Percentiles rank a stretch among this genome's conserved stretches.
Evolutionary conservation across 305 asterid genomes (phyloP).

Genomic region (Fraxinus latifolia): DNA sequence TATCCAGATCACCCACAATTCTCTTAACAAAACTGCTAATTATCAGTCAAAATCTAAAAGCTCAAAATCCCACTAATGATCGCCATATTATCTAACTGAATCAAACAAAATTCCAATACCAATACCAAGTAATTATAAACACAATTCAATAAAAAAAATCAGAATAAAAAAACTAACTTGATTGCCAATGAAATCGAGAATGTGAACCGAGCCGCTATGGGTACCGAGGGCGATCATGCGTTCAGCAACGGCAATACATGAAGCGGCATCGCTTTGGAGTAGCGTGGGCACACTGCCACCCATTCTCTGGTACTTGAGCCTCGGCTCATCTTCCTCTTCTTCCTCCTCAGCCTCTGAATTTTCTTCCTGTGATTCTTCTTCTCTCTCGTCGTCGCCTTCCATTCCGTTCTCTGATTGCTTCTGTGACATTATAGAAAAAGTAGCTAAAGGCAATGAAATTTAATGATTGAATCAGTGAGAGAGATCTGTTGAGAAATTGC

Average conservation of each 20-base stretch:
- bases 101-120: not conserved
- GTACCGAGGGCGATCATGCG: slow-evolving; percentile 98
- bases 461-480: not conserved
- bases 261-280: slow-evolving; percentile 78
- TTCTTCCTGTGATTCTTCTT: slow-evolving; percentile 65
- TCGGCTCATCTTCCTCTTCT: slow-evolving; percentile 79
- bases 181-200: slow-evolving; percentile 93
- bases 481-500: not conserved
- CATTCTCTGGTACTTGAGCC: slow-evolving; percentile 95
- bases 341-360: slow-evolving; percentile 53
- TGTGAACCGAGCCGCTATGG: slow-evolving; percentile 73
- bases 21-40: not conserved
- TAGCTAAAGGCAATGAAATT: not conserved
- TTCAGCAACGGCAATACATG: slow-evolving; percentile 81
- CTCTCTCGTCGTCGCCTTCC: slow-evolving; percentile 93
- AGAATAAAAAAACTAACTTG: slow-evolving; percentile 41
- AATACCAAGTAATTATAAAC: not conserved
- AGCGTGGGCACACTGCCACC: slow-evolving; percentile 89
- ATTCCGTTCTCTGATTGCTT: slow-evolving; percentile 81
- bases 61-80: not conserved
- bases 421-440: slow-evolving; percentile 44
- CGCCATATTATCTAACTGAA: not conserved
- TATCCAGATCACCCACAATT: not conserved
- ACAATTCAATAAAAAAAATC: not conserved
- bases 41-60: not conserved